Conservation (phyloP, 179 eudicot species). For the Beta macrorhiza region DNA sequence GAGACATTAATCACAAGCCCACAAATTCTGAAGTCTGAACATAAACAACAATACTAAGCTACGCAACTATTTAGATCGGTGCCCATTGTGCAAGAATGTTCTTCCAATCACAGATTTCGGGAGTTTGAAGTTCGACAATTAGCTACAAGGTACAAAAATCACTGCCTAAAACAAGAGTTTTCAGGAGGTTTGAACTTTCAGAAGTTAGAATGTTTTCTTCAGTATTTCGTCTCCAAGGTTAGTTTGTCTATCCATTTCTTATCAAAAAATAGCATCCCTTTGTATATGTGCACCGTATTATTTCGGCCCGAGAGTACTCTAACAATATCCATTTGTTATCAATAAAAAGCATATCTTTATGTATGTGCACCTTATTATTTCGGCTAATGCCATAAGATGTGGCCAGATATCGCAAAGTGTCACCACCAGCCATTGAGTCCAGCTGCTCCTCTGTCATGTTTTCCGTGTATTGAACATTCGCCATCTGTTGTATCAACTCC, state of each 20-base stretch:
- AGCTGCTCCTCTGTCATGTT: slow-evolving; percentile 99
- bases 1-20: too few relatives aligned
- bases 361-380: slow-evolving; percentile 75
- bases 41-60: too few relatives aligned
- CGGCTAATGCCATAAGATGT: slow-evolving; percentile 87
- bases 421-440: slow-evolving; percentile 99
- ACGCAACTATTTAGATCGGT: too few relatives aligned
- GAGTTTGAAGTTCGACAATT: neutral
- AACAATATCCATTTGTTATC: neutral
- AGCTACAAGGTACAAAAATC: neutral
- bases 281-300: slow-evolving; percentile 59
- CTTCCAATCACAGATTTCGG: too few relatives aligned
- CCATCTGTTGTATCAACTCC: slow-evolving; percentile 99
- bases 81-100: too few relatives aligned
- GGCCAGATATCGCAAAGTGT: slow-evolving; percentile 88
- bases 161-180: neutral
- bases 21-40: too few relatives aligned
- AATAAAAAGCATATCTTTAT: neutral
- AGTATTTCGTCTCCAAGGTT: too few relatives aligned
- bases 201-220: neutral
- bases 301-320: slow-evolving; percentile 38
- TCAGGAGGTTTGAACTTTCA: neutral
- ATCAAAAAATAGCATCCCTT: neutral
- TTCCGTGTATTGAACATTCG: slow-evolving; percentile 95
- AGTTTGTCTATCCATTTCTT: neutral